These are phyloP conservation scores for Diplodia corticola DNA, from an alignment of 2,329 filamentous ascomycete genomes.

Conservation along the genomic window DNA sequence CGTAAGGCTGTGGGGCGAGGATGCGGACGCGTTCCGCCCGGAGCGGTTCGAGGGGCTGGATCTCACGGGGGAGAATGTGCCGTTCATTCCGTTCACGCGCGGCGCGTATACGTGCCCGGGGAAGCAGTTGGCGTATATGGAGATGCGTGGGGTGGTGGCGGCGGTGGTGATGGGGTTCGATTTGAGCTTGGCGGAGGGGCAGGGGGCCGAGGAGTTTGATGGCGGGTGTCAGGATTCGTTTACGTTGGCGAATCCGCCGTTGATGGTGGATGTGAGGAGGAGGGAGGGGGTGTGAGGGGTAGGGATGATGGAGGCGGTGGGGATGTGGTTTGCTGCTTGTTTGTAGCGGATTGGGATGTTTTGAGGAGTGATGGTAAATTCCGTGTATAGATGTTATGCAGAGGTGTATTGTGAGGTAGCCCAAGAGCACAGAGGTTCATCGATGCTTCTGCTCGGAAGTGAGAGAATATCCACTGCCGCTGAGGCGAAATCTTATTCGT, in stretches of 20 bases:
- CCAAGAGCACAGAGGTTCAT: too few species aligned
- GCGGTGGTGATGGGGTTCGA: constrained; percentile 29
- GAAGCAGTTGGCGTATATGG: constrained; percentile 29
- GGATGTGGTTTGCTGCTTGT: too few species aligned
- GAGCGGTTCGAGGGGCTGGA: constrained; percentile 10
- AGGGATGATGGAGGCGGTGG: too few species aligned
- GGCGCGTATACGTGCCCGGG: constrained; percentile 23
- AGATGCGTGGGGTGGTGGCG: constrained; percentile 27
- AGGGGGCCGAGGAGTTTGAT: constrained; percentile 27
- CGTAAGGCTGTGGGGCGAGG: constrained; percentile 31
- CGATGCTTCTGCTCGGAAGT: too few species aligned
- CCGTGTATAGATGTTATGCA: too few species aligned
- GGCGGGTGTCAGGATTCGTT: constrained; percentile 10
- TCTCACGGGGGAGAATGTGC: neutral
- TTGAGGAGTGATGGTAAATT: too few species aligned
- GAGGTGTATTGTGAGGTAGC: too few species aligned
- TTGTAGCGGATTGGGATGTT: too few species aligned
- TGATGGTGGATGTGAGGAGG: constrained; percentile 30
- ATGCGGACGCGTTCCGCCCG: constrained; percentile 1
- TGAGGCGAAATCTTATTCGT: too few species aligned
- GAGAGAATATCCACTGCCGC: too few species aligned
- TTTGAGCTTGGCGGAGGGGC: constrained; percentile 27
- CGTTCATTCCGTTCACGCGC: constrained; percentile 9
- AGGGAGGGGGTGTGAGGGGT: neutral
- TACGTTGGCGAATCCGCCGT: constrained; percentile 32